Evolutionary conservation across 2,329 filamentous ascomycete genomes (phyloP).

Genomic region (Exophiala alcalophila): DNA sequence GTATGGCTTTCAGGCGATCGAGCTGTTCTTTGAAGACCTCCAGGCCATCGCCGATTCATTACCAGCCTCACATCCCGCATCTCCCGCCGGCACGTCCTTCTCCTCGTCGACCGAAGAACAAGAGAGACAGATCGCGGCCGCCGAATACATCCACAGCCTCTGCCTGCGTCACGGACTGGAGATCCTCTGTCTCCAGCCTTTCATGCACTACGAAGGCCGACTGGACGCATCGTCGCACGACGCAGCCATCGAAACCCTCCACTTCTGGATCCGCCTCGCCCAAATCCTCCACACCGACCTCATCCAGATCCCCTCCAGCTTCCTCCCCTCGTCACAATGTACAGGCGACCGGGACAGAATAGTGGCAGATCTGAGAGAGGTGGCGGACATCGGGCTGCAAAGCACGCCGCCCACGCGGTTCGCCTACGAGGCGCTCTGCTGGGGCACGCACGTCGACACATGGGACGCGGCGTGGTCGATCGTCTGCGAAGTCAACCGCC

Average conservation of each 20-base stretch:
- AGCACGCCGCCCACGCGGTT: slow-evolving; percentile 58
- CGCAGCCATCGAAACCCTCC: slow-evolving; percentile 59
- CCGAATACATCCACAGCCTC: slow-evolving; percentile 23
- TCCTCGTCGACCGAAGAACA: slow-evolving; percentile 14
- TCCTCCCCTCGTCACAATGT: slow-evolving; percentile 51
- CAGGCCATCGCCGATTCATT: slow-evolving; percentile 52
- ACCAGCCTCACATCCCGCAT: slow-evolving; percentile 8
- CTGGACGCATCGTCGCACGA: slow-evolving; percentile 59
- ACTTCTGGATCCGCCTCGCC: slow-evolving; percentile 67
- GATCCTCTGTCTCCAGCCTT: slow-evolving; percentile 50
- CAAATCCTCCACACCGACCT: slow-evolving; percentile 64
- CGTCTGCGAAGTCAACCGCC: slow-evolving; percentile 60
- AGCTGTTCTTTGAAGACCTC: slow-evolving; percentile 77
- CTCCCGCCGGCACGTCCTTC: slow-evolving; percentile 16
- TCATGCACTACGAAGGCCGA: slow-evolving; percentile 74
- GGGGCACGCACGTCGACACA: slow-evolving; percentile 65
- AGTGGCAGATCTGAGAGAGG: slow-evolving; percentile 25
- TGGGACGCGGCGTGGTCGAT: slow-evolving; percentile 73
- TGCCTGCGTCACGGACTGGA: slow-evolving; percentile 17
- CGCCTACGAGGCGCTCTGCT: slow-evolving; percentile 71
- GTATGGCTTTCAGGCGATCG: slow-evolving; percentile 66
- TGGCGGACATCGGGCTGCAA: slow-evolving; percentile 61
- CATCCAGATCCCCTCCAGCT: slow-evolving; percentile 71
- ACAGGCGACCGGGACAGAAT: slow-evolving; percentile 51
- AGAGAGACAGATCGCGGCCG: slow-evolving; percentile 23